A percentile compares a stretch with the other conserved stretches of the same genome.
phyloP scores from a whole-genome alignment of 2,329 filamentous ascomycete species.

The Fusarium proliferatum region DNA sequence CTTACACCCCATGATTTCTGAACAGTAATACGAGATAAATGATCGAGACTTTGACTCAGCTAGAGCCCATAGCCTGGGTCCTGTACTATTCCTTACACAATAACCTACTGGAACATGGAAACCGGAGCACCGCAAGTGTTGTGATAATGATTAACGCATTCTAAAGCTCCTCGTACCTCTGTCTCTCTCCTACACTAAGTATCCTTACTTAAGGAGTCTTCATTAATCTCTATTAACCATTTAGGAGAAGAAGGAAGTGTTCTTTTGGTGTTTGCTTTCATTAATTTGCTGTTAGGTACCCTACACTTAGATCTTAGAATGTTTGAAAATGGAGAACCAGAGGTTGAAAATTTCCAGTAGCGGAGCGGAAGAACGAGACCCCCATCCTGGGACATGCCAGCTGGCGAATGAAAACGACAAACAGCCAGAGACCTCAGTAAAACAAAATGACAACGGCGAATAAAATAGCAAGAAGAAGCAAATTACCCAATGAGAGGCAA shows the following conservation, averaged over 20 bases:
- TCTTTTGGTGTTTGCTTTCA: background rate
- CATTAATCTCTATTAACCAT: background rate
- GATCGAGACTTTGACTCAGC: background rate
- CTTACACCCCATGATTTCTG: too few relatives aligned
- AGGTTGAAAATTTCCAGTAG: background rate
- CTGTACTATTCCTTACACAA: too few relatives aligned
- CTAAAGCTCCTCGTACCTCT: background rate
- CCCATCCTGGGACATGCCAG: too few relatives aligned
- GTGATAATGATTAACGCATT: background rate
- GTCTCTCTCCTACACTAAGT: background rate
- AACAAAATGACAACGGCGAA: background rate
- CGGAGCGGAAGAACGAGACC: background rate
- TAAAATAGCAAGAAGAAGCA: background rate
- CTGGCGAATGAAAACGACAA: background rate
- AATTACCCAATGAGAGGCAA: background rate
- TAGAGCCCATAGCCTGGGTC: background rate
- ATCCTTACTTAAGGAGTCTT: too few relatives aligned
- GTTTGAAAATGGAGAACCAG: background rate
- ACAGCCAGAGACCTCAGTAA: background rate
- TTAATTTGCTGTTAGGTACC: background rate
- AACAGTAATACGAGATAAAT: background rate
- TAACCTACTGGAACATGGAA: too few relatives aligned
- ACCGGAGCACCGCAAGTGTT: background rate
- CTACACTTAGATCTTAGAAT: background rate
- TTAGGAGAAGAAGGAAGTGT: background rate